Conservation (phyloP, 345 rosid genomes). For the Aquilaria sinensis region DNA sequence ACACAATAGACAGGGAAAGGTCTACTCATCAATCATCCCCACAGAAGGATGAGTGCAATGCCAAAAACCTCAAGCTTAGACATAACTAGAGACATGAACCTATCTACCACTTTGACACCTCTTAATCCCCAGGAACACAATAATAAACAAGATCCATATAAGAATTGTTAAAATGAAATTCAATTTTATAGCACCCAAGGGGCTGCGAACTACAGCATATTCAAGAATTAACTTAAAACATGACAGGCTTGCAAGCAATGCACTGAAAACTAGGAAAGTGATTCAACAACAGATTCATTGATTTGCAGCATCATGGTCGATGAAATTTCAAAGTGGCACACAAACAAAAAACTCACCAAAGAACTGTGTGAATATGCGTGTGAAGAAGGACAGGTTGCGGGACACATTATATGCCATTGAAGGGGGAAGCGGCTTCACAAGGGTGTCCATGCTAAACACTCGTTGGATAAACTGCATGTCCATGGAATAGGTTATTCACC, state of each 20-base stretch:
- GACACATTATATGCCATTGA: slow-evolving; percentile 80
- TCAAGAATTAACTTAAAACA: background rate
- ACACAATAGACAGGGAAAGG: too few relatives aligned
- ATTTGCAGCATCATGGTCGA: too few relatives aligned
- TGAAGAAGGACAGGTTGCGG: slow-evolving; percentile 92
- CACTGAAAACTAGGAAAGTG: too few relatives aligned
- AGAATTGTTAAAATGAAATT: background rate
- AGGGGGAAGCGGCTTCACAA: slow-evolving; percentile 97
- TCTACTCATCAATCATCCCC: too few relatives aligned
- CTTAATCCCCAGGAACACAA: too few relatives aligned
- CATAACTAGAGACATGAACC: too few relatives aligned
- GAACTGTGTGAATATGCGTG: slow-evolving; percentile 95
- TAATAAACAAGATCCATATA: background rate
- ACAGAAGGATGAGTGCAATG: too few relatives aligned
- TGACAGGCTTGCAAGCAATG: background rate
- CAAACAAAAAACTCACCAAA: slow-evolving; percentile 54
- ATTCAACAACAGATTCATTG: too few relatives aligned
- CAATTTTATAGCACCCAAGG: background rate
- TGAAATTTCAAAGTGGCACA: background rate
- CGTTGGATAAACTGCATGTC: slow-evolving; percentile 70
- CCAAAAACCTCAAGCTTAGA: too few relatives aligned
- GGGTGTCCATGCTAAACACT: slow-evolving; percentile 85
- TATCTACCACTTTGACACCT: too few relatives aligned
- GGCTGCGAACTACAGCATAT: too few relatives aligned
- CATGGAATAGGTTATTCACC: slow-evolving; percentile 1